Percentiles rank a stretch among this genome's conserved stretches.
Evolutionary conservation across 2,329 filamentous ascomycete genomes (phyloP).

Genomic region (Xylariaceae sp.): DNA sequence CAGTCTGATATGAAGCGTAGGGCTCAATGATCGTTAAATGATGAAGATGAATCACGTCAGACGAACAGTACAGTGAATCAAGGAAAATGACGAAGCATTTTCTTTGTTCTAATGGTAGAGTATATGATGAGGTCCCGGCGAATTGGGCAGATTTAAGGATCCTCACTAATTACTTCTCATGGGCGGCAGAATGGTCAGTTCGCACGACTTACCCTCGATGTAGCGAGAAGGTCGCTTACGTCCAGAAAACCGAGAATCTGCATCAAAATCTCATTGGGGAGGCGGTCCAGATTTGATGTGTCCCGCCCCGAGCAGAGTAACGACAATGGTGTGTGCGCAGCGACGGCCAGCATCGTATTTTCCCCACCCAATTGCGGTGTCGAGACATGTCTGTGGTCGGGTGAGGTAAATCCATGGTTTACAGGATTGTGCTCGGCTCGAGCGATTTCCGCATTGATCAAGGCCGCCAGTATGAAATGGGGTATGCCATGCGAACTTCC

Average conservation of each 20-base stretch:
- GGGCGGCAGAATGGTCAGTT: not conserved
- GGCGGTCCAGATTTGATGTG: conserved; percentile 32
- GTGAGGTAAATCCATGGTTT: conserved; percentile 9
- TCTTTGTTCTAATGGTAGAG: conserved; percentile 2
- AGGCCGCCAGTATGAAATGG: not conserved
- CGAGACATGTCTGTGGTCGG: conserved; percentile 11
- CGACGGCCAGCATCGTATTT: conserved; percentile 17
- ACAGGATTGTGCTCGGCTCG: conserved; percentile 7
- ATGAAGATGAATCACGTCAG: not conserved
- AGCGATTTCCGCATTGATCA: conserved; percentile 7
- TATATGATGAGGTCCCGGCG: conserved; percentile 8
- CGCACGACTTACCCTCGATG: conserved; percentile 47
- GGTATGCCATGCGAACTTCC: conserved; percentile 3
- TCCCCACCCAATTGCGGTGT: conserved; percentile 15
- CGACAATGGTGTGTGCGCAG: conserved; percentile 14
- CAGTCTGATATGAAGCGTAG: not conserved
- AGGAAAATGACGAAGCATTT: not conserved
- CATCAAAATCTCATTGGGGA: conserved; percentile 54
- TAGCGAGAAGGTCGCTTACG: conserved; percentile 50
- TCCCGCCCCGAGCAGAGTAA: conserved; percentile 25
- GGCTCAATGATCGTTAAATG: not conserved
- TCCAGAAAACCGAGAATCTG: conserved; percentile 53
- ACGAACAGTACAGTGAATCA: conserved; percentile 5
- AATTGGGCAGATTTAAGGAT: not conserved
- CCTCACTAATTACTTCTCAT: not conserved